These are phyloP conservation scores for Penicillium coffeae DNA, from an alignment of 495 filamentous ascomycete species.

Conservation along the genomic window DNA sequence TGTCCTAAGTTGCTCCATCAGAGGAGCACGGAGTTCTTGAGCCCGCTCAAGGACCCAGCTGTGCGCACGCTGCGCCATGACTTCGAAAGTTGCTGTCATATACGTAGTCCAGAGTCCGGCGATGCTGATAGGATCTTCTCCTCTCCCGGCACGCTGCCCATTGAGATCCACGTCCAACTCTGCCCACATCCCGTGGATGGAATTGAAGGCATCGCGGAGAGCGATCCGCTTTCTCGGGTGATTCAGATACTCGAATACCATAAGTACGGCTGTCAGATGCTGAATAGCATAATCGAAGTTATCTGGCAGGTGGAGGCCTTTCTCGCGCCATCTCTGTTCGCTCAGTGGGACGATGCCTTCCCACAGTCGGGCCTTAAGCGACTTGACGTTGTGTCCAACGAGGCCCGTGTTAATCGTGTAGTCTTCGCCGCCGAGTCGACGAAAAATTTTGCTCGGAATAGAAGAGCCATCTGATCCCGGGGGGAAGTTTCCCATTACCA, in stretches of 20 bases:
- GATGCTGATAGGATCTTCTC: slow-evolving; percentile 9
- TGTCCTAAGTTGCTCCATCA: slow-evolving; percentile 6
- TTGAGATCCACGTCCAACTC: slow-evolving; percentile 17
- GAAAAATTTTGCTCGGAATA: slow-evolving; percentile 9
- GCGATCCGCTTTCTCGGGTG: slow-evolving; percentile 9
- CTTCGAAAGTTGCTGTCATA: slow-evolving; percentile 19
- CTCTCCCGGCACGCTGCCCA: background rate
- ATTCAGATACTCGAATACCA: slow-evolving; percentile 31
- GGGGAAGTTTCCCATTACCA: slow-evolving; percentile 4
- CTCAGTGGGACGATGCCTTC: slow-evolving; percentile 29
- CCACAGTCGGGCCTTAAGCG: slow-evolving; percentile 26
- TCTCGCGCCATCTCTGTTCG: slow-evolving; percentile 29
- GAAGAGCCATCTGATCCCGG: background rate
- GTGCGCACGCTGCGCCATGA: slow-evolving; percentile 25
- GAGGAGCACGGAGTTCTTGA: slow-evolving; percentile 14
- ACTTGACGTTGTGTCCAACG: slow-evolving; percentile 28
- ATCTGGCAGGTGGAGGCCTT: slow-evolving; percentile 17
- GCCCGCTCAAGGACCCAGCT: slow-evolving; percentile 24
- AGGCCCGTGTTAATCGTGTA: slow-evolving; percentile 12
- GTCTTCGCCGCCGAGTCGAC: slow-evolving; percentile 11
- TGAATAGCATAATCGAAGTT: slow-evolving; percentile 31
- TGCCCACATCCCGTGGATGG: slow-evolving; percentile 21
- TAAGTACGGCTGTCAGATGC: slow-evolving; percentile 24
- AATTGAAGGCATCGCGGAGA: slow-evolving; percentile 29
- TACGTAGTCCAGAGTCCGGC: slow-evolving; percentile 27